Evolutionary conservation across 345 rosid species (phyloP).

Genomic region (Trapa incisa): DNA sequence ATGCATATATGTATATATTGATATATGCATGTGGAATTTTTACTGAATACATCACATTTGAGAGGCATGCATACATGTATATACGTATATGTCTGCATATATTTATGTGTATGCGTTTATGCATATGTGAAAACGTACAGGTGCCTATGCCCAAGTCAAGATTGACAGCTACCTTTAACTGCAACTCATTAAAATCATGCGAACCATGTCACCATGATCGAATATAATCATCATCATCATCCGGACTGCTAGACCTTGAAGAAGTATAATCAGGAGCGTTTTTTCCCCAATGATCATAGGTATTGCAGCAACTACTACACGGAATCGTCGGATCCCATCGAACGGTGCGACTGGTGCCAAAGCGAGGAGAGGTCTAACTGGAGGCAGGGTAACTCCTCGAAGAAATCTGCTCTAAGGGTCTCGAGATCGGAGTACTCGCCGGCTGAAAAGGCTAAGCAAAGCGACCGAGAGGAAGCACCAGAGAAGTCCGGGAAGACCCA

Average conservation of each 20-base stretch:
- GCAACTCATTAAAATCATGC: slow-evolving; percentile 15
- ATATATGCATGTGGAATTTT: too few species aligned
- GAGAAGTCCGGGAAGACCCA: slow-evolving; percentile 3
- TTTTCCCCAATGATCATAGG: slow-evolving; percentile 17
- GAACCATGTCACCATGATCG: neutral
- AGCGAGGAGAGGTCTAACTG: slow-evolving; percentile 38
- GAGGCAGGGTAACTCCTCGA: slow-evolving; percentile 32
- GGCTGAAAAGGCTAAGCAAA: slow-evolving; percentile 43
- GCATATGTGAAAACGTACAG: neutral
- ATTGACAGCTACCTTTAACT: slow-evolving; percentile 17
- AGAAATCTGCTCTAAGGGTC: slow-evolving; percentile 22
- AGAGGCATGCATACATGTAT: too few species aligned
- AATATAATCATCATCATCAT: slow-evolving; percentile 10
- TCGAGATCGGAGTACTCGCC: slow-evolving; percentile 42
- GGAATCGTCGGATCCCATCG: slow-evolving; percentile 53
- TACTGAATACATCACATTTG: too few species aligned
- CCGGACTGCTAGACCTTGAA: neutral
- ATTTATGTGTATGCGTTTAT: too few species aligned
- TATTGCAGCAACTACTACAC: slow-evolving; percentile 85
- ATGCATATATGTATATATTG: too few species aligned
- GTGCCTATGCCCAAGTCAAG: slow-evolving; percentile 2
- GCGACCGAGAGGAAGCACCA: slow-evolving; percentile 26
- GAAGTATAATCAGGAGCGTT: too few species aligned
- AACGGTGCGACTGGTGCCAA: slow-evolving; percentile 84
- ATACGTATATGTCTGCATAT: slow-evolving; percentile 1